Evolutionary conservation across 495 filamentous ascomycete species (phyloP), one percentile per base, ranked within the genome.

Genomic region (Sporormia fimetaria): DNA sequence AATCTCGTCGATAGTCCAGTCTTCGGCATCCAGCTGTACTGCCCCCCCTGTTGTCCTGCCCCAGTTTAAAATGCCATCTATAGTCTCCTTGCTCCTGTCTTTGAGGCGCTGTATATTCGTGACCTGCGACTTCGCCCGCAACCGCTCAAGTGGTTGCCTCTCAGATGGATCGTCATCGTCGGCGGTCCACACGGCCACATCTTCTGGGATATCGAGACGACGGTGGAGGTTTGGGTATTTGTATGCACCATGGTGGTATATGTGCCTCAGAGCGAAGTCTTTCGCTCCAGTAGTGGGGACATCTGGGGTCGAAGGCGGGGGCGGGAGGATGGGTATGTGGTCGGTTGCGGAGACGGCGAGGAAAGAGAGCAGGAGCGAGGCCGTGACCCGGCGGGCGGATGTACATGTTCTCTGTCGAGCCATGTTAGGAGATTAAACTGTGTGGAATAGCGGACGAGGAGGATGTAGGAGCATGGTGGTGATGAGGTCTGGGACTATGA

Each of bases 241-340:
- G 57, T 70, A 63, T 33, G 81, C 77, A 4, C 86, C 90, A 57
- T 94, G 88, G 54, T 90, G 86, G 62, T 84, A 86, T 38, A 96
- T 76, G 61, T 96, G 90, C 47, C 82, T 78, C 44, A 98, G 69
- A 3, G 47, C 28, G 22, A 47, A 52, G 16, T 46, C 42, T 20
- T 39, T 52, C 8, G 28, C 33, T 1, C 37, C 7, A 11, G 20
- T n/a, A 16, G 21, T 17, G 37, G 24, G 25, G 8, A 32, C 21
- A 16, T 9, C 21, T 16, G 49, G 49, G 3, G 35, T 6, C 1
- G 42, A 3, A 0, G 34, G 42, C 12, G 22, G 24, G 6, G 51
- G 51, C 6, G 29, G 47, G 14, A 55, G 38, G 12, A 50, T 21
- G 34, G 47, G 51, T 18, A 55, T 34, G 33, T 51, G 36, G 21